Evolutionary conservation across 371 early-diverging fungal genomes (phyloP).

Genomic region (Mucor plumbeus): DNA sequence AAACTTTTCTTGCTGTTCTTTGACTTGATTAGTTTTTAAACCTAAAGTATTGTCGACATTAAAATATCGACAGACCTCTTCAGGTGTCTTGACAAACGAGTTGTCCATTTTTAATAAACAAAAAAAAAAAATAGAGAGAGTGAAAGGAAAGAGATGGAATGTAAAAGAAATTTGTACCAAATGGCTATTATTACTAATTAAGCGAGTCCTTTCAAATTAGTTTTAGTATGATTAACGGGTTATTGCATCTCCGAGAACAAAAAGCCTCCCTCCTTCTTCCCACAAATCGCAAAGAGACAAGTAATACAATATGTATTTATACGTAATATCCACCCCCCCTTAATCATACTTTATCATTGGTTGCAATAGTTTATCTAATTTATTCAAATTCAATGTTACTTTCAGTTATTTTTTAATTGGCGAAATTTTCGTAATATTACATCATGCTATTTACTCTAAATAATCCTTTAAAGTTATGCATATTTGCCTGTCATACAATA

Average conservation of each 20-base stretch:
- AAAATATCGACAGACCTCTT: slow-evolving; percentile 72
- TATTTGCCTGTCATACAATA: too few relatives aligned
- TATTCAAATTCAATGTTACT: too few relatives aligned
- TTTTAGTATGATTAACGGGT: neutral
- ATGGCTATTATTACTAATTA: neutral
- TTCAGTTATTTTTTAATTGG: too few relatives aligned
- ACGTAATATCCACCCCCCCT: neutral
- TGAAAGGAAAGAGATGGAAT: slow-evolving; percentile 18
- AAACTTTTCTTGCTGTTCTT: slow-evolving; percentile 58
- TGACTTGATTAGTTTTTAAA: slow-evolving; percentile 63
- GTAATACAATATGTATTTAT: neutral
- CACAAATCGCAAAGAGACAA: slow-evolving; percentile 3
- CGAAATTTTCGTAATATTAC: too few relatives aligned
- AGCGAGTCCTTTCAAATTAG: neutral
- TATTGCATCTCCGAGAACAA: slow-evolving; percentile 1
- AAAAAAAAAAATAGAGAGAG: neutral
- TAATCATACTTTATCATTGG: neutral
- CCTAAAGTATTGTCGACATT: slow-evolving; percentile 65
- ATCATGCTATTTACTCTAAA: too few relatives aligned
- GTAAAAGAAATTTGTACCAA: neutral
- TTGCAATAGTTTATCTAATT: too few relatives aligned
- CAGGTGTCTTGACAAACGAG: slow-evolving; percentile 65
- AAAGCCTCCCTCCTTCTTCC: neutral
- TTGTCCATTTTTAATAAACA: slow-evolving; percentile 59
- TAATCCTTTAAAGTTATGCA: too few relatives aligned